Conservation (phyloP, 495 filamentous ascomycete genomes). For the Oidiodendron maius region DNA sequence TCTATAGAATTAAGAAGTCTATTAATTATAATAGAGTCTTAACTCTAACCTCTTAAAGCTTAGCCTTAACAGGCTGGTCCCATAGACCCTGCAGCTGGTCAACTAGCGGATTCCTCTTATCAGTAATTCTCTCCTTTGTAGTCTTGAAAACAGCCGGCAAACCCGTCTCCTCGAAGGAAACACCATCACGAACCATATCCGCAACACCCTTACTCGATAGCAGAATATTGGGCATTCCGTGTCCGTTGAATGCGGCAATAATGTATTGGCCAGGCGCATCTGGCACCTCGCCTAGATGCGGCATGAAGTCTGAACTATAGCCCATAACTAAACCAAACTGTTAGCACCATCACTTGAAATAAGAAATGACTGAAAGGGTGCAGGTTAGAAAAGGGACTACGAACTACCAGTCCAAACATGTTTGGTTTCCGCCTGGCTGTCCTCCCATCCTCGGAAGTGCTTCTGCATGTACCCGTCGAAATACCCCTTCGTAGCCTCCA, state of each 20-base stretch:
- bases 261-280: conserved; percentile 35
- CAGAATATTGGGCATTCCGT: conserved; percentile 48
- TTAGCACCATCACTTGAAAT: too few relatives aligned
- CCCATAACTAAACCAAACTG: too few relatives aligned
- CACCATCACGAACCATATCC: conserved; percentile 33
- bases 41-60: too few relatives aligned
- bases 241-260: conserved; percentile 47
- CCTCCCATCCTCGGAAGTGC: conserved; percentile 44
- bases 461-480: conserved; percentile 39
- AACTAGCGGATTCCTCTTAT: background rate
- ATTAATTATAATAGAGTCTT: too few relatives aligned
- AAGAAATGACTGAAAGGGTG: too few relatives aligned
- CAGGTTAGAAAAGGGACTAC: too few relatives aligned
- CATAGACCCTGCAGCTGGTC: background rate
- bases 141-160: conserved; percentile 37
- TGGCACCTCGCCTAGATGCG: conserved; percentile 33
- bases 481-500: conserved; percentile 33
- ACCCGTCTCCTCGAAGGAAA: conserved; percentile 31
- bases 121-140: conserved; percentile 23
- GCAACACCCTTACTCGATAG: conserved; percentile 36
- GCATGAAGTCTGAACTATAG: conserved; percentile 14
- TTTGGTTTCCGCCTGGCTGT: conserved; percentile 33
- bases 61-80: too few relatives aligned
- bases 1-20: too few relatives aligned
- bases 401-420: conserved; percentile 49